A percentile compares a stretch with the other conserved stretches of the same genome.
Evolutionary conservation across 2,329 filamentous ascomycete species (phyloP).

Genomic region (Nemania diffusa): DNA sequence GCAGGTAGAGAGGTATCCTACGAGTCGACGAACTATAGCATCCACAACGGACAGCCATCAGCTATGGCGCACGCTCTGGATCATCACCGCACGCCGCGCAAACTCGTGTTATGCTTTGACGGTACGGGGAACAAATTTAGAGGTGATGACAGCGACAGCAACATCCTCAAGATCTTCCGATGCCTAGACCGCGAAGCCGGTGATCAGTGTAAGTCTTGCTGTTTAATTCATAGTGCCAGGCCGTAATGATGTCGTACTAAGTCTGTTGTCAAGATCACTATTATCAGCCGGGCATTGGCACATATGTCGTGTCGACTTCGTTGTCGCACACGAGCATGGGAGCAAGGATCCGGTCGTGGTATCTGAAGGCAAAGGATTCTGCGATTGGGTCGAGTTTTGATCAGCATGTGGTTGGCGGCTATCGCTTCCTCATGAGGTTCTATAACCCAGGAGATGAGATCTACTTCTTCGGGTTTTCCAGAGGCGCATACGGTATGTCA

Average conservation of each 20-base stretch:
- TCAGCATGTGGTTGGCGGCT: conserved; percentile 84
- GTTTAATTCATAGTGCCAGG: neutral
- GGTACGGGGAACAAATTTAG: conserved; percentile 73
- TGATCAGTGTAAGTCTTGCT: conserved; percentile 64
- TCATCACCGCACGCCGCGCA: conserved; percentile 47
- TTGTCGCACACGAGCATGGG: conserved; percentile 66
- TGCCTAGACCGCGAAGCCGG: conserved; percentile 72
- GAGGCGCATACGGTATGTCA: conserved; percentile 67
- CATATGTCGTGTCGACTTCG: conserved; percentile 72
- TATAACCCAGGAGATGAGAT: conserved; percentile 73
- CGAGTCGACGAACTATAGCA: conserved; percentile 20
- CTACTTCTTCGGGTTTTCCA: conserved; percentile 79
- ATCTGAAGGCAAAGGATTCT: conserved; percentile 79
- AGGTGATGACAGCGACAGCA: conserved; percentile 71
- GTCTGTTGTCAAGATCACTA: conserved; percentile 59
- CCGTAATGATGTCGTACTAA: conserved; percentile 14
- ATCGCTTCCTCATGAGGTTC: conserved; percentile 81
- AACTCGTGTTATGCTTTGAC: conserved; percentile 71
- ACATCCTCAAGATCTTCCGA: conserved; percentile 76
- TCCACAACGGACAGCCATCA: conserved; percentile 13
- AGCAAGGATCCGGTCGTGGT: conserved; percentile 72
- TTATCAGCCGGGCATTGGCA: conserved; percentile 77
- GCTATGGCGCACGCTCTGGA: conserved; percentile 40
- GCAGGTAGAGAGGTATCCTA: conserved; percentile 30
- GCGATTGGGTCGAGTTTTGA: conserved; percentile 84